phyloP scores from a whole-genome alignment of 1,284 basidiomycete genomes.

The Malassezia psittaci region DNA sequence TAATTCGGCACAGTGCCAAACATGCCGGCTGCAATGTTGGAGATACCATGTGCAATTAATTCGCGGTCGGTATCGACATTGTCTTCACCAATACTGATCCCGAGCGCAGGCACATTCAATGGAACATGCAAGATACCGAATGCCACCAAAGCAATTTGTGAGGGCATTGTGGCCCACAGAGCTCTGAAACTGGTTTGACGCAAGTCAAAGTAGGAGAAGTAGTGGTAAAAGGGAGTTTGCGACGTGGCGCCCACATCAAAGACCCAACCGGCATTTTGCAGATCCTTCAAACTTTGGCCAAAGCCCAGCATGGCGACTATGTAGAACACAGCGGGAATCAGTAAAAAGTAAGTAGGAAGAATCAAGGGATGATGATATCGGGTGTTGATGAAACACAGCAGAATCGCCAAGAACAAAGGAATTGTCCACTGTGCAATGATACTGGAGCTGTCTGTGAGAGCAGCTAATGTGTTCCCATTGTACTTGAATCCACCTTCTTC shows the following conservation, averaged over 20 bases:
- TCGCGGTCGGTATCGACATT: constrained; percentile 87
- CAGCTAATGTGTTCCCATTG: constrained; percentile 57
- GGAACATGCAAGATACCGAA: constrained; percentile 84
- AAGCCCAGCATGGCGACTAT: constrained; percentile 58
- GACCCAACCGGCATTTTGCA: constrained; percentile 71
- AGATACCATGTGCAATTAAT: constrained; percentile 82
- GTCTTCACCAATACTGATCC: constrained; percentile 81
- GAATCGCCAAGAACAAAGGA: constrained; percentile 65
- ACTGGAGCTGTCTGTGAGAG: constrained; percentile 50
- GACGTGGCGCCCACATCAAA: constrained; percentile 61
- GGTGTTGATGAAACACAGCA: constrained; percentile 70
- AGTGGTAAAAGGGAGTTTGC: constrained; percentile 41
- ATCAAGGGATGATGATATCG: constrained; percentile 77
- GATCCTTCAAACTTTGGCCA: constrained; percentile 56
- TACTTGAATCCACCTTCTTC: constrained; percentile 66
- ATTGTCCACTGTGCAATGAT: constrained; percentile 64
- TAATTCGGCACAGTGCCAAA: constrained; percentile 63
- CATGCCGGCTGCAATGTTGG: constrained; percentile 72
- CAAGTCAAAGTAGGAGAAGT: constrained; percentile 47
- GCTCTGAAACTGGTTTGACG: constrained; percentile 36
- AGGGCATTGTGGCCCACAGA: constrained; percentile 49
- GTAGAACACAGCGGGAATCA: constrained; percentile 77
- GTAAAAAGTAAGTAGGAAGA: constrained; percentile 77
- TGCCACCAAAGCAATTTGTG: constrained; percentile 57
- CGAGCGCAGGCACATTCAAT: constrained; percentile 65